phyloP scores from a whole-genome alignment of 2,329 filamentous ascomycete genomes.

The Venturia aucupariae region DNA sequence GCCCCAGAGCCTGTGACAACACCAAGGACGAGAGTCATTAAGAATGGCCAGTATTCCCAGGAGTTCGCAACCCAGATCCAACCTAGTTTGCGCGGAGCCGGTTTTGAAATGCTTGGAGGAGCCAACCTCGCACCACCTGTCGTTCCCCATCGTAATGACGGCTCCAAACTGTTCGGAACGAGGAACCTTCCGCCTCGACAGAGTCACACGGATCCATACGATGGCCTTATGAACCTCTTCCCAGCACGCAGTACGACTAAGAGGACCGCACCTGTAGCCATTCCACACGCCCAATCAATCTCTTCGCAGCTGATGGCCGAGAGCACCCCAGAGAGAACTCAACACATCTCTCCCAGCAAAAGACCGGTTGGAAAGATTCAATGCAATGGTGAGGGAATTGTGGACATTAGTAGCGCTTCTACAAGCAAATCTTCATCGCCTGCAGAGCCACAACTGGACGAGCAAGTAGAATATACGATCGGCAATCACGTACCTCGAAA shows the following conservation, averaged over 20 bases:
- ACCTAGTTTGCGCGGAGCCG: neutral
- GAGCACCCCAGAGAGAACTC: neutral
- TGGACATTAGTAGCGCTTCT: neutral
- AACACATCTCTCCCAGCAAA: neutral
- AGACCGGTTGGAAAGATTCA: neutral
- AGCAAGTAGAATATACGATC: neutral
- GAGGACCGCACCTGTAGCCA: neutral
- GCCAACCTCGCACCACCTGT: conserved; percentile 2
- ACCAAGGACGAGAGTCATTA: neutral
- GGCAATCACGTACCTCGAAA: neutral
- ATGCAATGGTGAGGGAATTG: neutral
- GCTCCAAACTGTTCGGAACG: neutral
- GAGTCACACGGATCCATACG: neutral
- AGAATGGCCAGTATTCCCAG: neutral
- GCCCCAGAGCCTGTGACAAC: neutral
- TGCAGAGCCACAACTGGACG: neutral
- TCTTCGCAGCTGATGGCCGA: no score
- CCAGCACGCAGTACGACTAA: neutral
- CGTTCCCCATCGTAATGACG: conserved; percentile 2
- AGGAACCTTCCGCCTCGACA: neutral
- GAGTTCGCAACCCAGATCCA: conserved; percentile 5
- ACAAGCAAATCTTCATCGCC: conserved; percentile 4
- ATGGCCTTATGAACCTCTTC: neutral
- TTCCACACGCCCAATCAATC: no score
- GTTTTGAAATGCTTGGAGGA: conserved; percentile 1